Evolutionary conservation across 1,139 yeast genomes (phyloP).

Genomic region (Spathaspora sp.): DNA sequence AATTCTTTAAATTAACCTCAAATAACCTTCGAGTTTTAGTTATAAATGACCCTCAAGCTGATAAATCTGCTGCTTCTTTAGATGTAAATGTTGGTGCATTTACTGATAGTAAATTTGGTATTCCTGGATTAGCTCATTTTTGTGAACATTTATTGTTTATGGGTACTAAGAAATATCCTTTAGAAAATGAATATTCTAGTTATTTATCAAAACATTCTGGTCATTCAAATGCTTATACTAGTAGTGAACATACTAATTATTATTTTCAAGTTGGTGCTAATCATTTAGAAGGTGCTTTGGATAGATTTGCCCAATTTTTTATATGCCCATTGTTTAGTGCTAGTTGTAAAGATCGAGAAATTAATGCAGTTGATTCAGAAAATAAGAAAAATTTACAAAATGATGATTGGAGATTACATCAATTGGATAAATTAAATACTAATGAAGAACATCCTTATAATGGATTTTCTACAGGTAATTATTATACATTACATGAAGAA

Average conservation of each 20-base stretch:
- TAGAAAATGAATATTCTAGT: constrained; percentile 83
- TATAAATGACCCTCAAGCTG: constrained; percentile 82
- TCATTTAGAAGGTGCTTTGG: constrained; percentile 81
- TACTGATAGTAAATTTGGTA: constrained; percentile 63
- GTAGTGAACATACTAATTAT: constrained; percentile 87
- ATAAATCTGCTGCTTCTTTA: constrained; percentile 88
- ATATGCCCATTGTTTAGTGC: constrained; percentile 79
- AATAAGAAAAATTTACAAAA: constrained; percentile 90
- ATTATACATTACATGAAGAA: constrained; percentile 55
- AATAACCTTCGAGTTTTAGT: constrained; percentile 74
- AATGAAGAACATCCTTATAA: constrained; percentile 72
- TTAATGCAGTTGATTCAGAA: constrained; percentile 93
- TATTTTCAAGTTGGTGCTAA: constrained; percentile 81
- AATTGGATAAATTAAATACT: constrained; percentile 72
- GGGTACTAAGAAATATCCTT: constrained; percentile 95
- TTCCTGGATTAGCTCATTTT: constrained; percentile 93
- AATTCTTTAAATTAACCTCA: constrained; percentile 56
- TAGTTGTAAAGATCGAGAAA: constrained; percentile 85
- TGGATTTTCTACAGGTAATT: constrained; percentile 76
- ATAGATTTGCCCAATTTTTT: constrained; percentile 90
- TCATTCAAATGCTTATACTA: constrained; percentile 79
- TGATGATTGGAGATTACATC: constrained; percentile 86
- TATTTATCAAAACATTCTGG: constrained; percentile 72
- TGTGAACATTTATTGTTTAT: constrained; percentile 93
- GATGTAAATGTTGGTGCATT: constrained; percentile 92